phyloP scores from a whole-genome alignment of 257 asterid species.

The Solanum chiquidenum region DNA sequence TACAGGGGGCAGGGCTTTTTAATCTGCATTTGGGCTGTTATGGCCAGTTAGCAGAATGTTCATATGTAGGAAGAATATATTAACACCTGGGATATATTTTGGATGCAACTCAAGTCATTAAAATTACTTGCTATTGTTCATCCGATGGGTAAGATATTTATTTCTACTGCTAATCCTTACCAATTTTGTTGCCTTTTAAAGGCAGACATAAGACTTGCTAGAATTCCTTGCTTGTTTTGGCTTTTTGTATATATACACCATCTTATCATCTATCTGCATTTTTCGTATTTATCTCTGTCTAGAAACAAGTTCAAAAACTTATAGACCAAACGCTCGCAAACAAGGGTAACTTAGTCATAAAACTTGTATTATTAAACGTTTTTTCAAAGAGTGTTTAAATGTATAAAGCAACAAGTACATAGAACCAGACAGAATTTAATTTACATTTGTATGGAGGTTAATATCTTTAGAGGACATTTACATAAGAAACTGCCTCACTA shows the following conservation, averaged over 20 bases:
- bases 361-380: background rate
- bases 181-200: background rate
- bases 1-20: background rate
- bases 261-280: background rate
- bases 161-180: background rate
- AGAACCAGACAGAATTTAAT: background rate
- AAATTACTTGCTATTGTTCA: background rate
- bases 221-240: background rate
- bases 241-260: background rate
- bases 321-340: background rate
- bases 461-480: too few relatives aligned
- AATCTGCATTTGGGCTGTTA: background rate
- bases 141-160: background rate
- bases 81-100: background rate
- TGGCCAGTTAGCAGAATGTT: background rate
- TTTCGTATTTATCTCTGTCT: background rate
- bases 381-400: background rate
- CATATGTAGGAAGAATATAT: background rate
- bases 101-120: background rate
- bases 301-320: background rate
- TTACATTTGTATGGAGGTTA: background rate
- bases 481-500: background rate
- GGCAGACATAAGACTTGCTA: background rate
- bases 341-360: background rate
- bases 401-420: background rate